These are phyloP conservation scores for Botrytis fragariae DNA, from an alignment of 2,329 filamentous ascomycete species.

Conservation along the genomic window DNA sequence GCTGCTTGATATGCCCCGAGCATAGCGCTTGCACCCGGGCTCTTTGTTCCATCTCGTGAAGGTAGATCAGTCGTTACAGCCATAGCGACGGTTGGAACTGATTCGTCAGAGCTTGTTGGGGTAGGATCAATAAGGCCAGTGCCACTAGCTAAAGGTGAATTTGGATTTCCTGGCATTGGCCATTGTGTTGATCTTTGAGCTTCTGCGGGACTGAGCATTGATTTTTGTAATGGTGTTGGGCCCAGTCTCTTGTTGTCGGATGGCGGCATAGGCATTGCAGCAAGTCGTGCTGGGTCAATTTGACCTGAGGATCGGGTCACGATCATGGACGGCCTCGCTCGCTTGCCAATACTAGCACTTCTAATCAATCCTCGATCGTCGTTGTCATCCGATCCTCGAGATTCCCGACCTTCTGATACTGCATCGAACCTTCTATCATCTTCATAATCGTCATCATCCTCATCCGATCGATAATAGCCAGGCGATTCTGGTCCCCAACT, in stretches of 20 bases:
- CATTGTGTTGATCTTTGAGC: conserved; percentile 25
- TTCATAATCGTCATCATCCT: conserved; percentile 31
- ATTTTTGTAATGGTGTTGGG: conserved; percentile 39
- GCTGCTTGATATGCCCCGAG: conserved; percentile 52
- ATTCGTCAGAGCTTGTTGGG: conserved; percentile 31
- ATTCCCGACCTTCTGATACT: conserved; percentile 34
- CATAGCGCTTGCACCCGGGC: conserved; percentile 45
- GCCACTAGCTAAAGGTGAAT: conserved; percentile 33
- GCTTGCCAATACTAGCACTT: conserved; percentile 60
- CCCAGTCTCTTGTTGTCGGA: conserved; percentile 24
- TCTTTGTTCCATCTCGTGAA: conserved; percentile 27
- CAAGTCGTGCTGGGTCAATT: conserved; percentile 17
- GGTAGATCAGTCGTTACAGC: conserved; percentile 25
- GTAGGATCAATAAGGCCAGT: conserved; percentile 35
- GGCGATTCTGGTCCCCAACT: conserved; percentile 54
- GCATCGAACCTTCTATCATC: conserved; percentile 28
- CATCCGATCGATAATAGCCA: conserved; percentile 42
- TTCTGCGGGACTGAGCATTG: conserved; percentile 41
- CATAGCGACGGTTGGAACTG: conserved; percentile 26
- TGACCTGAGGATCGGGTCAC: conserved; percentile 42
- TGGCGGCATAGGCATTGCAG: neutral
- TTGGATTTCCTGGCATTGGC: conserved; percentile 30
- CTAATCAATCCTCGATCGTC: conserved; percentile 58
- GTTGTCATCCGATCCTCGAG: conserved; percentile 30
- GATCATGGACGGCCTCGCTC: conserved; percentile 56